Conservation (phyloP, 2,329 filamentous ascomycete species). For the Pseudocercospora eumusae region DNA sequence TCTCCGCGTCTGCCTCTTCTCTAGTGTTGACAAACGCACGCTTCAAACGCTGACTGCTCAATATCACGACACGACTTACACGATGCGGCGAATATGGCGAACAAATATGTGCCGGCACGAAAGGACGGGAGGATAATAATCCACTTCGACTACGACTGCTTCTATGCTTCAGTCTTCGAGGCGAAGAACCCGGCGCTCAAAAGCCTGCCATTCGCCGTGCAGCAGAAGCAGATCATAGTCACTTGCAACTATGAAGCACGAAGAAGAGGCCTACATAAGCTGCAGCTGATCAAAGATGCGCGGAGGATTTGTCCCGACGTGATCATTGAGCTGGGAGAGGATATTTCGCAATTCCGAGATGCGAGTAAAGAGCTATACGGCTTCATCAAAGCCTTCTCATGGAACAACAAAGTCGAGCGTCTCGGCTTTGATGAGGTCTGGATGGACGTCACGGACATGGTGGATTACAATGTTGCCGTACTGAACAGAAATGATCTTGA, state of each 20-base stretch:
- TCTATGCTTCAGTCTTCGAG: slow-evolving; percentile 91
- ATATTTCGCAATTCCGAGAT: slow-evolving; percentile 80
- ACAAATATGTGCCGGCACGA: slow-evolving; percentile 38
- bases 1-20: not conserved
- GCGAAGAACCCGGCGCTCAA: slow-evolving; percentile 74
- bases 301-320: slow-evolving; percentile 78
- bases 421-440: slow-evolving; percentile 87
- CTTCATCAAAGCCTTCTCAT: slow-evolving; percentile 71
- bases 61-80: not conserved
- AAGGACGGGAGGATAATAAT: slow-evolving; percentile 70
- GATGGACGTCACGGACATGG: slow-evolving; percentile 80
- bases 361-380: slow-evolving; percentile 77
- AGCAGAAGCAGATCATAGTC: slow-evolving; percentile 86
- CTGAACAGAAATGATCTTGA: slow-evolving; percentile 66
- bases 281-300: slow-evolving; percentile 83
- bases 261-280: slow-evolving; percentile 68
- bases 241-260: slow-evolving; percentile 95
- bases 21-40: not conserved
- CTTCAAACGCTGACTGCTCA: not conserved
- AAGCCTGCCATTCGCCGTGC: slow-evolving; percentile 74
- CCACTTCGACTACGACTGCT: slow-evolving; percentile 90
- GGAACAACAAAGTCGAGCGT: slow-evolving; percentile 75
- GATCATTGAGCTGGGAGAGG: slow-evolving; percentile 82
- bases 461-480: slow-evolving; percentile 75
- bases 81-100: slow-evolving; percentile 30